Conservation (phyloP, 1,284 basidiomycete species). For the Cryptococcus jaspeensis region DNA sequence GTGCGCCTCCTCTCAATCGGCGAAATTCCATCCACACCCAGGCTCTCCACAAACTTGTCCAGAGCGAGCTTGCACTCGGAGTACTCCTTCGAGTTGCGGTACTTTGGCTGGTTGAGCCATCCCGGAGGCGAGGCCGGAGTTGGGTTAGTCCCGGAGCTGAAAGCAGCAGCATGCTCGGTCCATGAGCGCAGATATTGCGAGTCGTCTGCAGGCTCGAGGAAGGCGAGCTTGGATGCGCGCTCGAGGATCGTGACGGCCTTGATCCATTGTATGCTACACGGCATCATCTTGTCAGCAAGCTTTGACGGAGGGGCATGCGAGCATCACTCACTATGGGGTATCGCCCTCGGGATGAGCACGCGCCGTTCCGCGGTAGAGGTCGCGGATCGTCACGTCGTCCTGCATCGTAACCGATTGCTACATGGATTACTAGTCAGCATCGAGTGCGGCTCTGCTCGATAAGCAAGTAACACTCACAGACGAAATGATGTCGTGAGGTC, state of each 20-base stretch:
- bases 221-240: constrained; percentile 40
- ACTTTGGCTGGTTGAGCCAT: constrained; percentile 44
- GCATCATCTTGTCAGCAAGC: constrained; percentile 1
- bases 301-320: not conserved
- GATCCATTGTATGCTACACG: constrained; percentile 26
- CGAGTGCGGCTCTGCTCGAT: not conserved
- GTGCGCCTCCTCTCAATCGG: constrained; percentile 31
- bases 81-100: constrained; percentile 36
- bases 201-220: constrained; percentile 35
- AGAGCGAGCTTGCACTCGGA: constrained; percentile 33
- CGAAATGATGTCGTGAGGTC: constrained; percentile 35
- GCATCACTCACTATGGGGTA: constrained; percentile 29
- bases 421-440: not conserved
- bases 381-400: constrained; percentile 39
- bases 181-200: constrained; percentile 37
- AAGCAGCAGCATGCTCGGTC: constrained; percentile 24
- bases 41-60: constrained; percentile 21
- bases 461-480: constrained; percentile 19
- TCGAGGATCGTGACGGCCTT: constrained; percentile 41
- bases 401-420: constrained; percentile 32
- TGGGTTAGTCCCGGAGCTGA: constrained; percentile 6
- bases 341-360: constrained; percentile 24
- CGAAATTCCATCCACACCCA: constrained; percentile 42
- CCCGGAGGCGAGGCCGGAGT: constrained; percentile 21
- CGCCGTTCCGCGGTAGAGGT: constrained; percentile 32